These are phyloP conservation scores for Apocynum venetum DNA, from an alignment of 257 asterid species.

Conservation along the genomic window DNA sequence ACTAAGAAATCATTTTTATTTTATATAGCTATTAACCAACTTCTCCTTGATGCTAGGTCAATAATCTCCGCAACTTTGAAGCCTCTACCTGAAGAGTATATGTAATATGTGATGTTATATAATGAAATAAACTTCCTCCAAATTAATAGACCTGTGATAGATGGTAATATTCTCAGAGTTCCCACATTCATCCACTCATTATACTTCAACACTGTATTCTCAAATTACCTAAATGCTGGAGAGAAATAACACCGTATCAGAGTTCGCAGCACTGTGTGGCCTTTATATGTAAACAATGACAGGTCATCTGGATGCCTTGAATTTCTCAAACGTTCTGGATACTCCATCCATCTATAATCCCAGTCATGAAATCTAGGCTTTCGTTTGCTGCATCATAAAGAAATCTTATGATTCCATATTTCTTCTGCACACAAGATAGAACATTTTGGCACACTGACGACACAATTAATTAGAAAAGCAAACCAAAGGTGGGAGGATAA, in stretches of 20 bases:
- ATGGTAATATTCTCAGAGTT: not conserved
- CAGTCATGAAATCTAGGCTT: constrained; percentile 48
- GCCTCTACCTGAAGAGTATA: not conserved
- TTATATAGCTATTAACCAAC: not conserved
- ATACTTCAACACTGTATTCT: not conserved
- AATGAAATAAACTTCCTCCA: not conserved
- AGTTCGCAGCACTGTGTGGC: constrained; percentile 82
- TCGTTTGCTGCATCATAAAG: constrained; percentile 45
- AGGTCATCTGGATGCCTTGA: constrained; percentile 50
- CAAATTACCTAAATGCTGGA: constrained; percentile 66
- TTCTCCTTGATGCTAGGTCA: not conserved
- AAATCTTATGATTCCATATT: not conserved
- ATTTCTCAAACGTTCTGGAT: constrained; percentile 51
- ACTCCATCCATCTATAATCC: constrained; percentile 93
- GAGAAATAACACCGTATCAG: constrained; percentile 95
- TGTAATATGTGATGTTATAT: not conserved
- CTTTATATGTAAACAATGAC: constrained; percentile 80
- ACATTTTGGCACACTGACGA: not conserved
- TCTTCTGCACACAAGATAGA: not conserved
- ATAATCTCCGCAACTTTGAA: not conserved
- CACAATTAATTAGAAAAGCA: not conserved
- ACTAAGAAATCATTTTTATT: not conserved
- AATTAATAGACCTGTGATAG: not conserved
- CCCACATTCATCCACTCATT: not conserved
- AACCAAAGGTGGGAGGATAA: not conserved